Percentiles rank a stretch among this genome's conserved stretches.
phyloP scores from a whole-genome alignment of 345 rosid genomes.

The Acer campestre region DNA sequence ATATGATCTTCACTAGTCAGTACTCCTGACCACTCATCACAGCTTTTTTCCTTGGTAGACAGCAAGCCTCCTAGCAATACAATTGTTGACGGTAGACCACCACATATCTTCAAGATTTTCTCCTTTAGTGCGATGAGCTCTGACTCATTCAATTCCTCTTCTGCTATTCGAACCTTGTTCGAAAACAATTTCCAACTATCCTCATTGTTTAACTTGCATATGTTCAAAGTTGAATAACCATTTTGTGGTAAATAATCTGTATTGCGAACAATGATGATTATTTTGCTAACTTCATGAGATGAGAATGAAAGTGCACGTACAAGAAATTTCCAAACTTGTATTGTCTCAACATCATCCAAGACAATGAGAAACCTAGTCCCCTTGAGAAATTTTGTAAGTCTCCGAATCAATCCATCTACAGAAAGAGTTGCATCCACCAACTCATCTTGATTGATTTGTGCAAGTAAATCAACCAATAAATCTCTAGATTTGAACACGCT shows the following conservation, averaged over 20 bases:
- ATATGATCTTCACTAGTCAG: constrained; percentile 8
- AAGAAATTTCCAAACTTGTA: not conserved
- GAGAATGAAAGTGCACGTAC: not conserved
- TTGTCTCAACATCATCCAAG: not conserved
- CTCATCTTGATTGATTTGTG: constrained; percentile 14
- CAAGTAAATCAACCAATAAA: constrained; percentile 19
- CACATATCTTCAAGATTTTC: not conserved
- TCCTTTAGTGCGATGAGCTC: not conserved
- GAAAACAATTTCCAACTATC: not conserved
- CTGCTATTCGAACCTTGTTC: not conserved
- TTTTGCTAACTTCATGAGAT: not conserved
- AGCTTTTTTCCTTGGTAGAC: not conserved
- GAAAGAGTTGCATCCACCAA: constrained; percentile 12
- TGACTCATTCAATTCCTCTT: not conserved
- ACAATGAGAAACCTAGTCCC: constrained; percentile 27
- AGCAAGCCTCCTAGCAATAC: not conserved
- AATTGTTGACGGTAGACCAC: not conserved
- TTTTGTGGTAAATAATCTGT: not conserved
- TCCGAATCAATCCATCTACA: not conserved
- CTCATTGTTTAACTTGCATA: not conserved
- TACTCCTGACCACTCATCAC: not conserved
- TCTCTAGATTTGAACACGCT: constrained; percentile 13
- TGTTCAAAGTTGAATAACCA: not conserved
- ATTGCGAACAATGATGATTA: not conserved
- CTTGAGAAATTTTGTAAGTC: constrained; percentile 14